Evolutionary conservation across 106 monocot species (phyloP).

Genomic region (Phalaenopsis equestris): DNA sequence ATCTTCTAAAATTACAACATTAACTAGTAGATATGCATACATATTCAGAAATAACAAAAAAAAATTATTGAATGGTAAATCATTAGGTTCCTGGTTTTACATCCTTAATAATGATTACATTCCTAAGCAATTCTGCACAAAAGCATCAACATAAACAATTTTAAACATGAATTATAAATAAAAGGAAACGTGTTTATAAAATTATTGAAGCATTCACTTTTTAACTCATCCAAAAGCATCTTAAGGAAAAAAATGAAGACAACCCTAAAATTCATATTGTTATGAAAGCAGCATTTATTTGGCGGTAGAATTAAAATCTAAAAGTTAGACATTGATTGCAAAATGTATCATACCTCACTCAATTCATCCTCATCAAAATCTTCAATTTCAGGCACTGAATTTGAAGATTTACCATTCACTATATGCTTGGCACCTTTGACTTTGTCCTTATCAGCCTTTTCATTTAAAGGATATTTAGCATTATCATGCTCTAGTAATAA

Average conservation of each 20-base stretch:
- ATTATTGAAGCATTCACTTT: background rate
- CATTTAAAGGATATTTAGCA: slow-evolving; percentile 84
- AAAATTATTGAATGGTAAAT: background rate
- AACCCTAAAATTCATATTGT: background rate
- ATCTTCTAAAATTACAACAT: background rate
- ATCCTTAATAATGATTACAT: background rate
- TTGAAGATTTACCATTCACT: slow-evolving; percentile 47
- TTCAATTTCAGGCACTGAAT: slow-evolving; percentile 66
- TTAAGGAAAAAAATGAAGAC: background rate
- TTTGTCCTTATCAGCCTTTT: slow-evolving; percentile 54
- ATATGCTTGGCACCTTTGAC: slow-evolving; percentile 59
- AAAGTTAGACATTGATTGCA: background rate
- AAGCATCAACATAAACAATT: background rate
- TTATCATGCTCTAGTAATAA: slow-evolving; percentile 79
- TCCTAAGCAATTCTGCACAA: background rate
- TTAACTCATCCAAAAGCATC: background rate
- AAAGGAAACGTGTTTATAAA: background rate
- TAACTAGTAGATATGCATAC: background rate
- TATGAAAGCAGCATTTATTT: background rate
- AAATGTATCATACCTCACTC: slow-evolving; percentile 54
- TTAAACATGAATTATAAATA: background rate
- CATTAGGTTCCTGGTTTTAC: background rate
- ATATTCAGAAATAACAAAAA: background rate
- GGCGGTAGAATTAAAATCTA: background rate
- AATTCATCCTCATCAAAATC: slow-evolving; percentile 77